Percentiles rank a stretch among this genome's conserved stretches.
These are phyloP conservation scores for Amaranthus palmeri DNA, from an alignment of 148 eudicot species.

Conservation along the genomic window DNA sequence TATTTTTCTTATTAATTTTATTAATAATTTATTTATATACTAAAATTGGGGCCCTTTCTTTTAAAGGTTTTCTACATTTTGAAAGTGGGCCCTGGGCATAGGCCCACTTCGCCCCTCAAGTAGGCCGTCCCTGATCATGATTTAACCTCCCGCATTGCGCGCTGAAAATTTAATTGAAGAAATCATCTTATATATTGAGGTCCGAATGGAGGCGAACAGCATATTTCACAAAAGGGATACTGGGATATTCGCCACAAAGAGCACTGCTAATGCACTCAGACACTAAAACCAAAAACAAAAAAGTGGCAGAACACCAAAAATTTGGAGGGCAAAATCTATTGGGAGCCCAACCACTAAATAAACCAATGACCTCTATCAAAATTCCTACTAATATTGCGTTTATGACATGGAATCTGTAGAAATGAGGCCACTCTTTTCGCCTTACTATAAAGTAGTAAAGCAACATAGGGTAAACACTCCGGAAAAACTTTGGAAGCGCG, in stretches of 20 bases:
- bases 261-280: conserved; percentile 57
- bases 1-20: no score
- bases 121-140: no score
- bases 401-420: conserved; percentile 75
- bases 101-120: no score
- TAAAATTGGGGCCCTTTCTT: no score
- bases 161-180: no score
- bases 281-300: conserved; percentile 44
- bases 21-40: no score
- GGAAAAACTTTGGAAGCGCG: conserved; percentile 54
- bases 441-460: conserved; percentile 64
- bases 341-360: conserved; percentile 64
- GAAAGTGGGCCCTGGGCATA: no score
- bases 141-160: no score
- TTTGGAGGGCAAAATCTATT: conserved; percentile 54
- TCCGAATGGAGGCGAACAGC: conserved; percentile 63
- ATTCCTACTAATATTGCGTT: conserved; percentile 63
- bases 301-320: conserved; percentile 60
- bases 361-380: conserved; percentile 54
- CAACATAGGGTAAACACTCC: conserved; percentile 44
- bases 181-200: conserved; percentile 23
- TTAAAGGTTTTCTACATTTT: no score
- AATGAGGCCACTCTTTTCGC: conserved; percentile 77
- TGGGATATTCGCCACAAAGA: conserved; percentile 62
- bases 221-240: conserved; percentile 68